Conservation (phyloP, 1,284 basidiomycete genomes). For the Puccinia sorghi region DNA sequence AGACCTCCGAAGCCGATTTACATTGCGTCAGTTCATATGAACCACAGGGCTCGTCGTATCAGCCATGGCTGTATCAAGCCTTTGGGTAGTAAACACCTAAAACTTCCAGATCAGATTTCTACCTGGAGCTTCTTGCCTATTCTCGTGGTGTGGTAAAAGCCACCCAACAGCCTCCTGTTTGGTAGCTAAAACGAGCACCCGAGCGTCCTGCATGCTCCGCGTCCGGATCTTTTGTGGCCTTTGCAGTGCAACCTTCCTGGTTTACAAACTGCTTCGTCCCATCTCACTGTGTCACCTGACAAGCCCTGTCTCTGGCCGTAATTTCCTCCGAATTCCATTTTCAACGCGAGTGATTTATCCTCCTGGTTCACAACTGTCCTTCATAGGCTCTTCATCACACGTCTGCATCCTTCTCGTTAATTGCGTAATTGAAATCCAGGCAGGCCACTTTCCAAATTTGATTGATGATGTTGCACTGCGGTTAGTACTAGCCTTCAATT, state of each 20-base stretch:
- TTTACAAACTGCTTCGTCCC: background rate
- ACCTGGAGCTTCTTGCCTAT: conserved; percentile 26
- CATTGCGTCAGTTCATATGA: conserved; percentile 15
- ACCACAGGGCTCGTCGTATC: conserved; percentile 24
- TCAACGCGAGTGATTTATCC: conserved; percentile 42
- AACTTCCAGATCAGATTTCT: conserved; percentile 33
- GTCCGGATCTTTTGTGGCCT: background rate
- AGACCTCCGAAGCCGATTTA: conserved; percentile 44
- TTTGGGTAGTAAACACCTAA: conserved; percentile 15
- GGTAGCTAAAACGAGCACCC: conserved; percentile 32
- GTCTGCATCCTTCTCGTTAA: conserved; percentile 49
- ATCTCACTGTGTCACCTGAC: conserved; percentile 25
- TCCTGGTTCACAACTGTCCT: conserved; percentile 18
- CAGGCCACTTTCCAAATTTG: conserved; percentile 27
- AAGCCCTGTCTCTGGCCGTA: conserved; percentile 48
- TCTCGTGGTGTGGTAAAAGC: background rate
- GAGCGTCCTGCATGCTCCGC: conserved; percentile 34
- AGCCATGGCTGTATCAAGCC: conserved; percentile 25
- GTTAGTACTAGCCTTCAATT: conserved; percentile 44
- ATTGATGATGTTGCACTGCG: conserved; percentile 45
- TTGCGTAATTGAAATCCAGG: conserved; percentile 50
- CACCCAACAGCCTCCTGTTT: conserved; percentile 13
- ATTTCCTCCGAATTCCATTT: conserved; percentile 45
- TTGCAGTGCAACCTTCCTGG: background rate
- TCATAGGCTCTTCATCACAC: conserved; percentile 47